Base-by-base conservation (phyloP, 2,329 filamentous ascomycete species). In the Diplocarpon rosae region DNA sequence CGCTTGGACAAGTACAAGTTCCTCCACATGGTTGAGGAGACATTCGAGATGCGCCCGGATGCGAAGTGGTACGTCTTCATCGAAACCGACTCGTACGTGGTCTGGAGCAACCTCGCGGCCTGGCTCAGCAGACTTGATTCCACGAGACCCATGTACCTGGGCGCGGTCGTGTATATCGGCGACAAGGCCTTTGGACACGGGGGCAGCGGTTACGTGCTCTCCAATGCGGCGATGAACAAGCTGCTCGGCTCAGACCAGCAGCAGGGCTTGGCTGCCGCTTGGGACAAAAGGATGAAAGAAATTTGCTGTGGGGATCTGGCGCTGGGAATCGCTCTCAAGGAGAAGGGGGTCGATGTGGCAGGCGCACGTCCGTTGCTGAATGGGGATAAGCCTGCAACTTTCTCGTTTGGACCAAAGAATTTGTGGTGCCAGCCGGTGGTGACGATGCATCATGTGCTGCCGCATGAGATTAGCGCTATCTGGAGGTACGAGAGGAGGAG, bases 1-100 rank as follows among this genome's bases (percentile, higher is more conserved):
- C 65, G 63, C 14, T 59, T 79, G 32, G 75, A 79, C 63, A 78
- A 76, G 62, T 79, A 76, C 63, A 79, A 79, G 60, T 77, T 76
- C 56, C 63, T 76, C 37, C 74, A 76, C 56, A 76, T 78, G 56
- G 69, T 73, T 11, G 69, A 75, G 59, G 73, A 75, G 60, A 60
- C 70, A 0, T 77, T 69, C 52, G 55, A 60, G 17, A 59, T 71
- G 59, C 66, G 69, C 8, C 73, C 74, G 9, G 56, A 66, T 45
- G 69, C 69, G 45, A 70, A 76, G 51, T 79, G 75, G 75, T 79
- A 76, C 54, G 57, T 79, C 12, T 78, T 75, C 50, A 66, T 78
- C 49, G 75, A 78, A 42, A 71, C 72, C 39, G 75, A 78, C 56
- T 74, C 72, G 8, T 78, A 77, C 52, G 65, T 77, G 10, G 61